These are phyloP conservation scores for Debaryomyces fabryi DNA, from an alignment of 1,139 yeast genomes.

Conservation along the genomic window DNA sequence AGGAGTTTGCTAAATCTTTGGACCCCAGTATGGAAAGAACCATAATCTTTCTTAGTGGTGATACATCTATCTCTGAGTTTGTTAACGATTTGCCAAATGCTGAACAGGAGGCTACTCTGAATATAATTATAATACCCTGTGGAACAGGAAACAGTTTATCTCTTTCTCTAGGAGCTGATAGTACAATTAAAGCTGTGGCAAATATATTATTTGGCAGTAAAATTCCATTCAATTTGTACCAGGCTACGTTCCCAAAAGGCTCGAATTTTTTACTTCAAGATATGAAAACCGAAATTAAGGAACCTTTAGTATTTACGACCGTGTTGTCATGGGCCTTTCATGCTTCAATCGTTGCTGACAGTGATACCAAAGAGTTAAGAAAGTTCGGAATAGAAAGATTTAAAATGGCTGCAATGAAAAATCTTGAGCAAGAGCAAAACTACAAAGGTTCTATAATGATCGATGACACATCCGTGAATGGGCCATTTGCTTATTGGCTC, in stretches of 20 bases:
- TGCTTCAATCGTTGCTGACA: conserved; percentile 79
- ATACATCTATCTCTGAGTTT: conserved; percentile 80
- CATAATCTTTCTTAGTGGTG: conserved; percentile 76
- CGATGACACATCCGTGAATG: conserved; percentile 20
- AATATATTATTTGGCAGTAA: conserved; percentile 40
- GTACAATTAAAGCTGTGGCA: conserved; percentile 42
- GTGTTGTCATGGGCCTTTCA: conserved; percentile 88
- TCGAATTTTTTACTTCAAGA: conserved; percentile 32
- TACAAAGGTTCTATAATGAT: conserved; percentile 48
- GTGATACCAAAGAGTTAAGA: conserved; percentile 70
- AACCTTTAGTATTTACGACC: conserved; percentile 53
- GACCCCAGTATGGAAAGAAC: conserved; percentile 30
- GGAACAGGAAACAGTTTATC: conserved; percentile 90
- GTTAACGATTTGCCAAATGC: conserved; percentile 49
- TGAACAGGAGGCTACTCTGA: conserved; percentile 18
- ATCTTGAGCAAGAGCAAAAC: conserved; percentile 50
- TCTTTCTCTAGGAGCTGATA: conserved; percentile 54
- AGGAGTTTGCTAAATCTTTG: conserved; percentile 35
- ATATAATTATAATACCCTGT: conserved; percentile 61
- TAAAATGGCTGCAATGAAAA: conserved; percentile 62
- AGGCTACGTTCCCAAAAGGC: conserved; percentile 55
- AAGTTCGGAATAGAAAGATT: conserved; percentile 69
- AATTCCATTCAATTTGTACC: conserved; percentile 55
- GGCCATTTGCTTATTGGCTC: conserved; percentile 68
- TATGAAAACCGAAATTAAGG: conserved; percentile 18